Evolutionary conservation across 371 early-diverging fungal species (phyloP).

Genomic region (Haplosporangium sp.): DNA sequence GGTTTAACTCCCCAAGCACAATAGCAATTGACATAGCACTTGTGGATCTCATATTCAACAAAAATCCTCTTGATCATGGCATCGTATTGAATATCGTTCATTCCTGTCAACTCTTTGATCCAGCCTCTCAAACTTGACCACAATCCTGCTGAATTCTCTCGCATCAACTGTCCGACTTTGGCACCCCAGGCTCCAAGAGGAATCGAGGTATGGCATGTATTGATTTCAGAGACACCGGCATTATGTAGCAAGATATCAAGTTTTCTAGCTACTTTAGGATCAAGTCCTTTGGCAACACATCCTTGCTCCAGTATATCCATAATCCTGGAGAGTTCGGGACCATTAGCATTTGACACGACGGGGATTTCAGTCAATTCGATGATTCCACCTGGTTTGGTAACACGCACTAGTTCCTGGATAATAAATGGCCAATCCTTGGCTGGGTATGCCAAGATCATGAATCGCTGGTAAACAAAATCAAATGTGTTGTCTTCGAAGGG

Average conservation of each 20-base stretch:
- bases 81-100: conserved; percentile 49
- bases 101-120: conserved; percentile 40
- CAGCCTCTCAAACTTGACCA: conserved; percentile 50
- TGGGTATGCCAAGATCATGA: conserved; percentile 64
- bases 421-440: conserved; percentile 64
- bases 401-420: conserved; percentile 62
- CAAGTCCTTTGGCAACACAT: conserved; percentile 56
- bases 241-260: conserved; percentile 50
- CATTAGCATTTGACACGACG: conserved; percentile 30
- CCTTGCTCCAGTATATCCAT: conserved; percentile 37
- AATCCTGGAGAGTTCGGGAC: conserved; percentile 41
- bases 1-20: conserved; percentile 56
- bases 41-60: conserved; percentile 43
- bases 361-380: conserved; percentile 65
- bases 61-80: conserved; percentile 42
- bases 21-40: conserved; percentile 52
- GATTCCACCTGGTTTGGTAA: conserved; percentile 70
- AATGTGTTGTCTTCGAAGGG: conserved; percentile 70
- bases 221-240: conserved; percentile 51
- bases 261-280: conserved; percentile 62
- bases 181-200: conserved; percentile 53
- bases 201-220: conserved; percentile 41
- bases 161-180: conserved; percentile 53
- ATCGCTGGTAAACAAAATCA: conserved; percentile 68
- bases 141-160: conserved; percentile 44